Base-by-base conservation (phyloP, 768 basidiomycete genomes). In the Chalciporus sphaerocephalus region DNA sequence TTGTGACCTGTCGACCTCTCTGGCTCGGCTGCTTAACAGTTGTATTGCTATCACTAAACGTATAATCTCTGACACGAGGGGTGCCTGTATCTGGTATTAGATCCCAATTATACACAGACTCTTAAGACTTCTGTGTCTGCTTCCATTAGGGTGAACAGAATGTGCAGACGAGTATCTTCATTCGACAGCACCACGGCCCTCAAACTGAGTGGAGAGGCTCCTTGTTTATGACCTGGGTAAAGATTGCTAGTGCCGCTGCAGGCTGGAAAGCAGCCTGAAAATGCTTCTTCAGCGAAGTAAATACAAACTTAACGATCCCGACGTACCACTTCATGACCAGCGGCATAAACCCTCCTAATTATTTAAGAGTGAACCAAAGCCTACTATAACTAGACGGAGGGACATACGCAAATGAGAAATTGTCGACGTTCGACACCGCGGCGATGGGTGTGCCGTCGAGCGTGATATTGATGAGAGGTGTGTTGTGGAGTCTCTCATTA, bases 241-340 rank as follows among this genome's bases (percentile, higher is more conserved):
- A 81, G 43, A 85, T 79, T 51, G 74, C 75, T 5, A 82, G 65
- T 1, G 81, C 69, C 3, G 75, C 75, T 37, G 69, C 71, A 5
- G 81, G 82, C 49, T 81, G 77, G 68, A 80, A 84, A 0, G 80
- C 80, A 24, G 82, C 71, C 82, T 83, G 39, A 30, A 15, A 32
- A 13, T 0, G 6, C 1, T n/a, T 38, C 9, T 40, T 41, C 44
- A 37, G 32, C 10, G 20, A 24, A 21, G 15, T 3, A 1, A 7
- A 22, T 30, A 38, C 30, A 13, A 4, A 11, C n/a, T 18, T 24
- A 18, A 34, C n/a, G 13, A n/a, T 38, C 6, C 20, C 3, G 6
- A 69, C 79, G 57, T 47, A 83, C 82, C 55, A 83, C 74, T 73
- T 81, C 76, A 52, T 85, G 83, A 8, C 83, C 82, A 6, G 81